Evolutionary conservation across 371 early-diverging fungal genomes (phyloP), one percentile per base, ranked within the genome.

Genomic region (Mucor sp.): DNA sequence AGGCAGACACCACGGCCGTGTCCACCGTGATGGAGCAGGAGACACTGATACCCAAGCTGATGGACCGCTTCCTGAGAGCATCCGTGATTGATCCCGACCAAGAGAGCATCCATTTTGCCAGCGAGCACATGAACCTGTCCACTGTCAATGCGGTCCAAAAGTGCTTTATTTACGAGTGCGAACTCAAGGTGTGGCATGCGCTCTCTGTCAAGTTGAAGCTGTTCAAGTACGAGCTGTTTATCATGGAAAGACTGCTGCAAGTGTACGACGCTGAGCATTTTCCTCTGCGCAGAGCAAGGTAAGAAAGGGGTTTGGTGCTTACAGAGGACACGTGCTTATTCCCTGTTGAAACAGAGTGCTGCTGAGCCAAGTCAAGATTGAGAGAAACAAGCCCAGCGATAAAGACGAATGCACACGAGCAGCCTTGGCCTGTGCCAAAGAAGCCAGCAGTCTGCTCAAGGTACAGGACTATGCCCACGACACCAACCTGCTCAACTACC

Each of bases 241-340:
- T 81, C 15, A 62, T 80, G 21, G 53, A 77, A 19, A 63, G 65
- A 0, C 35, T 84, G 4, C 41, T 84, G 17, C 53, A 70, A 5
- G 32, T 74, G 2, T 84, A 84, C 43, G 63, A 67, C 0, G 30
- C 56, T 0, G 21, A 14, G 11, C 0, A 17, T 3, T 78, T 71
- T 61, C 84, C 84, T 15, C 67, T 84, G 59, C 80, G 84, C 21
- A 70, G 84, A 30, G 76, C 80, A 35, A 69, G 53, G 53, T 53
- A 53, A 53, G 81, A 77, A 73, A 56, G 33, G 9, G 8, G 33
- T 9, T 33, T 33, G 3, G 33, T n/a, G n/a, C n/a, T n/a, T n/a
- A n/a, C n/a, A n/a, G n/a, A n/a, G n/a, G n/a, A n/a, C 2, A 47
- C 5, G n/a, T 9, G 8, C 23, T 47, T 3, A 53, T 23, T 14